These are phyloP conservation scores for Prunus campanulata DNA, from an alignment of 306 rosid species.

Conservation along the genomic window DNA sequence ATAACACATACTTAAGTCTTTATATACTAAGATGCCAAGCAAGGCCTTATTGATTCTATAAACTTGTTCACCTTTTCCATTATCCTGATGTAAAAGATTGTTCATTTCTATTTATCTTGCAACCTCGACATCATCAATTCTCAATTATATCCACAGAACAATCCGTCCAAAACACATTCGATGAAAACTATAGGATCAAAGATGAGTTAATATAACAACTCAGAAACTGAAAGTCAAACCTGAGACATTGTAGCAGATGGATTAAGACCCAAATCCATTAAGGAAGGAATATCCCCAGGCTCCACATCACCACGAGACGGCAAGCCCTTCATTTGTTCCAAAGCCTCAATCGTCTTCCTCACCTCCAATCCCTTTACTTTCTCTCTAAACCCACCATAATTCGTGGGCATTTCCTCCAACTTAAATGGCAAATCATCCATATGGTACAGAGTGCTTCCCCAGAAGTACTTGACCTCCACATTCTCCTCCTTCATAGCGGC, in stretches of 20 bases:
- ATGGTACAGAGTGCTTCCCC: conserved; percentile 95
- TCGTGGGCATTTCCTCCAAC: conserved; percentile 85
- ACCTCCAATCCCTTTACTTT: conserved; percentile 66
- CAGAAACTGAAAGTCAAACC: conserved; percentile 38
- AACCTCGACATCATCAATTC: neutral
- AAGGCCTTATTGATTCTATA: neutral
- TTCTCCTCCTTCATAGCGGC: conserved; percentile 76
- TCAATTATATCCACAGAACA: neutral
- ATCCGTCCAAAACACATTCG: neutral
- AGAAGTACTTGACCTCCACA: conserved; percentile 80
- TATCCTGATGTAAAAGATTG: neutral
- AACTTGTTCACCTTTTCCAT: neutral
- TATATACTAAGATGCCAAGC: neutral
- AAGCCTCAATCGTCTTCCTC: conserved; percentile 80
- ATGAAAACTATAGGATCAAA: neutral
- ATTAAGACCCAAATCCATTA: conserved; percentile 76
- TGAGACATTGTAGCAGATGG: conserved; percentile 66
- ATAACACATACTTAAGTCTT: neutral
- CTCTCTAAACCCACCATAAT: conserved; percentile 80
- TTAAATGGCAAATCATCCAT: conserved; percentile 79
- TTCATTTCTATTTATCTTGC: neutral
- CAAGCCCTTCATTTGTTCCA: conserved; percentile 84
- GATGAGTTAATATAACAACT: neutral
- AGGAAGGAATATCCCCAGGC: conserved; percentile 81
- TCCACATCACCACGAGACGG: conserved; percentile 89